phyloP scores from a whole-genome alignment of 2,329 filamentous ascomycete species.

The Corynespora cassiicola region DNA sequence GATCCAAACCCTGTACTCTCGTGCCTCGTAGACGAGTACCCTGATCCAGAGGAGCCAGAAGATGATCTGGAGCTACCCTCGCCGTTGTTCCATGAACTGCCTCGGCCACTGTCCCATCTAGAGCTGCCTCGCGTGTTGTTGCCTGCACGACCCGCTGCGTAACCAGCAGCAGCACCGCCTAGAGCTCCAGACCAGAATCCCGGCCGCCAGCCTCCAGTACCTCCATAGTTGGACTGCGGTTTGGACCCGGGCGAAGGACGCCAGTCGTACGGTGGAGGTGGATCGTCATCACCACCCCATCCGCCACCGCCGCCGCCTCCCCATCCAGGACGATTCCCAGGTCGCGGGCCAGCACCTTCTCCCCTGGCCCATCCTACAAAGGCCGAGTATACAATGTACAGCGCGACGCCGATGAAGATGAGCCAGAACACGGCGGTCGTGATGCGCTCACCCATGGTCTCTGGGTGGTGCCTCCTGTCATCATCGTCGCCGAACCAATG shows the following conservation, averaged over 20 bases:
- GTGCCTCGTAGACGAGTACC: slow-evolving; percentile 59
- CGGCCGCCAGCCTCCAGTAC: slow-evolving; percentile 65
- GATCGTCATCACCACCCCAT: slow-evolving; percentile 54
- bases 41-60: slow-evolving; percentile 31
- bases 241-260: slow-evolving; percentile 29
- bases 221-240: slow-evolving; percentile 26
- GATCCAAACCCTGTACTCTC: slow-evolving; percentile 78
- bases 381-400: slow-evolving; percentile 68
- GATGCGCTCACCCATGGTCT: slow-evolving; percentile 34
- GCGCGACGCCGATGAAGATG: slow-evolving; percentile 65
- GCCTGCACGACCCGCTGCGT: slow-evolving; percentile 61
- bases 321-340: slow-evolving; percentile 40
- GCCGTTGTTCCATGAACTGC: slow-evolving; percentile 41
- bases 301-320: slow-evolving; percentile 51
- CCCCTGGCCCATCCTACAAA: slow-evolving; percentile 41
- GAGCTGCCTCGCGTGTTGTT: slow-evolving; percentile 48
- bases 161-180: slow-evolving; percentile 72
- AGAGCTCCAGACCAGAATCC: slow-evolving; percentile 78
- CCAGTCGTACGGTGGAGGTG: slow-evolving; percentile 57
- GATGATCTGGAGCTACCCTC: slow-evolving; percentile 44
- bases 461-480: slow-evolving; percentile 41
- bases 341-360: slow-evolving; percentile 29
- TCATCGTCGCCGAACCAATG: slow-evolving; percentile 45
- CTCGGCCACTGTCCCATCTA: slow-evolving; percentile 33
- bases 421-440: slow-evolving; percentile 62